Evolutionary conservation across 1,139 yeast genomes (phyloP), one percentile per base, ranked within the genome.

Genomic region (Blastobotrys proliferans): DNA sequence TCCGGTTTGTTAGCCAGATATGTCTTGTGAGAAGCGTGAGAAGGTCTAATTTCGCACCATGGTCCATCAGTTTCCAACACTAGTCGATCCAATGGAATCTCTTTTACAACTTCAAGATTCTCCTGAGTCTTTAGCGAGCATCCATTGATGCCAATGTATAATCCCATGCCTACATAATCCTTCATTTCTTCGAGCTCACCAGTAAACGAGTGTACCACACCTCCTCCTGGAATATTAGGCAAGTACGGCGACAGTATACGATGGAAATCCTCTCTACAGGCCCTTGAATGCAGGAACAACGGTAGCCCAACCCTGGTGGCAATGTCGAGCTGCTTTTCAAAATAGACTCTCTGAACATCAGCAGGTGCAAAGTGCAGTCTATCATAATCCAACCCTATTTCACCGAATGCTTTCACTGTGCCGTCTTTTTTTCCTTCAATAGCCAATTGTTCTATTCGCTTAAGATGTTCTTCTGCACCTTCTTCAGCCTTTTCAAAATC

Each of bases 41-140:
- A 74, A 51, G 79, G 84, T 45, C 94, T 72, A 33, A 92, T 78
- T 57, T 90, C 97, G 66, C 99, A 92, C 98, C 98, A 92, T 1
- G 99, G 98, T 1, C 97, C 90, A 65, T 92, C 97, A 0, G 97
- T 90, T 62, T 92, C 99, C 18, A 92, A 74, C 76, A 92, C 66
- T 30, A 92, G 63, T 53, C 71, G 73, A 9, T 80, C 76, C 8
- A 78, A 56, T 0, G 98, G 98, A 9, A 92, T 74, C 28, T 64
- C 57, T 33, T 69, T 67, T 0, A 83, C 87, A 11, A 82, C 90
- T 16, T 71, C 70, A 9, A 90, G 63, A 56, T 85, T 87, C 49
- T 83, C 90, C 45, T 77, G 76, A 0, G 86, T 77, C 57, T 84
- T 83, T 49, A 94, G 71, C 2, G 97, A 88, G 56, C 98, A 92